A percentile compares a stretch with the other conserved stretches of the same genome.
phyloP scores from a whole-genome alignment of 345 rosid species.

The Corchorus capsularis region DNA sequence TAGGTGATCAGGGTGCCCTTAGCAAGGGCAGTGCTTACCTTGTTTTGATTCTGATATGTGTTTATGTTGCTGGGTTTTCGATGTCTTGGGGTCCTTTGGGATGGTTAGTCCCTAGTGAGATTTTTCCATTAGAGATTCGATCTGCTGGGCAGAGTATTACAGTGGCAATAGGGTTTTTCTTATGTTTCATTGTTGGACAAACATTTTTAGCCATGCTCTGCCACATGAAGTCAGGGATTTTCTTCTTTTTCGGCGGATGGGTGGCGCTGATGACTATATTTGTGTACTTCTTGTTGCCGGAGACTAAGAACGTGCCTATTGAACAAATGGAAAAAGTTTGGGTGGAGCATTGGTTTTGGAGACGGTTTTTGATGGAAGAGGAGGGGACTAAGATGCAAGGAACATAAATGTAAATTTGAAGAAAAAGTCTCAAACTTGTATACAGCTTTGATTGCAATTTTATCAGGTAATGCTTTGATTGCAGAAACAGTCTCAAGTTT shows the following conservation, averaged over 20 bases:
- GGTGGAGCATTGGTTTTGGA: constrained; percentile 58
- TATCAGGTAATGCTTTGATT: no score
- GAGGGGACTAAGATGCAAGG: background rate
- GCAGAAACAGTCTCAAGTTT: no score
- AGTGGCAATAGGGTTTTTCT: constrained; percentile 50
- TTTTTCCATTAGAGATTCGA: constrained; percentile 52
- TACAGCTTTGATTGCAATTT: no score
- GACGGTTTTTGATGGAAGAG: constrained; percentile 13
- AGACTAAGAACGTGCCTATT: constrained; percentile 58
- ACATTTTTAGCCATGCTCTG: constrained; percentile 55
- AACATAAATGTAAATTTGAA: background rate
- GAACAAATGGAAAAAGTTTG: constrained; percentile 57
- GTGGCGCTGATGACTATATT: constrained; percentile 51
- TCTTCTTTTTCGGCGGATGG: constrained; percentile 61
- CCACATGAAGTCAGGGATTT: constrained; percentile 55
- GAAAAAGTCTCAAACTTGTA: no score
- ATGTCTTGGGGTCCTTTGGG: constrained; percentile 76
- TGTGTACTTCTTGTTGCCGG: constrained; percentile 49
- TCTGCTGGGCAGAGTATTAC: constrained; percentile 60
- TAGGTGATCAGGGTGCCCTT: constrained; percentile 55
- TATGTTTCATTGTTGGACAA: constrained; percentile 55
- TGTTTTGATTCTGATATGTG: constrained; percentile 43
- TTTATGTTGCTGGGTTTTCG: constrained; percentile 55
- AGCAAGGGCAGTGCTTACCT: constrained; percentile 36
- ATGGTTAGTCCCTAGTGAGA: constrained; percentile 69